A percentile compares a stretch with the other conserved stretches of the same genome.
Conservation (phyloP, 345 rosid genomes). For the Murraya paniculata region DNA sequence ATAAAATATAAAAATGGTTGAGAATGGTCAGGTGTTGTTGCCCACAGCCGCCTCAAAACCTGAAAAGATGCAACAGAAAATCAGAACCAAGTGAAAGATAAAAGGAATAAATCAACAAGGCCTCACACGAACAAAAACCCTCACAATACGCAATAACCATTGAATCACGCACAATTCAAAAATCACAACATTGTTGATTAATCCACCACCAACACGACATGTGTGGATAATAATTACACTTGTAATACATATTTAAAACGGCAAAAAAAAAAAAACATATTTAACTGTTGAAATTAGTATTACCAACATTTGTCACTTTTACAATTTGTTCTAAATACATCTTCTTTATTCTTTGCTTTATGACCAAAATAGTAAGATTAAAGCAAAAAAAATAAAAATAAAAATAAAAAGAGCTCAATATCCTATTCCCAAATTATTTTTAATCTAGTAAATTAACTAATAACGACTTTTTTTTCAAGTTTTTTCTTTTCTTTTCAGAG, state of each 20-base stretch:
- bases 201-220: not conserved
- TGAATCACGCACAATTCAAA: not conserved
- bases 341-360: not conserved
- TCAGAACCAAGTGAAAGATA: not conserved
- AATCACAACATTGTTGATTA: not conserved
- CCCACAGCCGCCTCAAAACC: not conserved
- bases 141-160: not conserved
- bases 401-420: not conserved
- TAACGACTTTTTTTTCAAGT: not conserved
- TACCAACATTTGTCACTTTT: not conserved
- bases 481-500: conserved; percentile 5
- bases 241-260: not conserved
- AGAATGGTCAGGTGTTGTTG: too few relatives aligned
- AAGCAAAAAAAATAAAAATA: not conserved
- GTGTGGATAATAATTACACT: not conserved
- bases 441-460: conserved; percentile 19
- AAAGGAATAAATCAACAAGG: not conserved
- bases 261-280: not conserved
- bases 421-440: not conserved
- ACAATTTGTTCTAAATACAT: not conserved
- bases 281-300: not conserved
- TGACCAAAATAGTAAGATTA: not conserved
- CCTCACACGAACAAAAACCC: too few relatives aligned
- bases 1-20: not conserved
- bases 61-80: not conserved